Percentiles rank a stretch among this genome's conserved stretches.
phyloP scores from a whole-genome alignment of 2,329 filamentous ascomycete genomes.

The Xylariaceae sp. region DNA sequence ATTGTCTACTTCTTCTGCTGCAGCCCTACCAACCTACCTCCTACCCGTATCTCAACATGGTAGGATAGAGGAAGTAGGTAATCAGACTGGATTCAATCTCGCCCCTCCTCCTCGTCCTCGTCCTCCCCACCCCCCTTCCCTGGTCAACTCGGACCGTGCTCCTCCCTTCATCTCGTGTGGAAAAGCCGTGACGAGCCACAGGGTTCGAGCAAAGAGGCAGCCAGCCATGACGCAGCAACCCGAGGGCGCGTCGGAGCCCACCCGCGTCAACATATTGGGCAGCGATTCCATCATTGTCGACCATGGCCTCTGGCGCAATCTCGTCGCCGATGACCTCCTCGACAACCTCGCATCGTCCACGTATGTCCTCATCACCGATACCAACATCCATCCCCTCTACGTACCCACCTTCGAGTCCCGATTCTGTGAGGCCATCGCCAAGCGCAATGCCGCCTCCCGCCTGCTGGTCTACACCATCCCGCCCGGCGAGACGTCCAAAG shows the following conservation, averaged over 20 bases:
- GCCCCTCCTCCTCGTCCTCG: no score
- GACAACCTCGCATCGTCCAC: conserved; percentile 75
- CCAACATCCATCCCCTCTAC: conserved; percentile 78
- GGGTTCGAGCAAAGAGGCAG: no score
- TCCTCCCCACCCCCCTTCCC: no score
- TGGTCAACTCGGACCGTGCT: no score
- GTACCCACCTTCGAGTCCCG: conserved; percentile 67
- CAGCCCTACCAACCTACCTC: no score
- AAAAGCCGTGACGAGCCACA: no score
- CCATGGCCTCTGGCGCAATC: conserved; percentile 81
- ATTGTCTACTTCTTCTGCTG: no score
- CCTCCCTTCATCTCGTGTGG: no score
- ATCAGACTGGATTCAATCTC: no score
- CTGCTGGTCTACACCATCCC: conserved; percentile 82
- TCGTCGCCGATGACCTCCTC: conserved; percentile 76
- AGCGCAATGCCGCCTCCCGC: conserved; percentile 48
- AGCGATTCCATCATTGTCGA: conserved; percentile 89
- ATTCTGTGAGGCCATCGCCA: conserved; percentile 48
- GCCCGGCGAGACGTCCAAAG: conserved; percentile 91
- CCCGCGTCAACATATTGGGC: conserved; percentile 73
- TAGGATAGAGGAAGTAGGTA: no score
- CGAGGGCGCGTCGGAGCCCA: conserved; percentile 33
- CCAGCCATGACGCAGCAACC: conserved; percentile 17
- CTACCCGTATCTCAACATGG: no score
- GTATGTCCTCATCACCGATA: conserved; percentile 95